Conservation (phyloP, 345 rosid genomes). For the Trapa incisa region DNA sequence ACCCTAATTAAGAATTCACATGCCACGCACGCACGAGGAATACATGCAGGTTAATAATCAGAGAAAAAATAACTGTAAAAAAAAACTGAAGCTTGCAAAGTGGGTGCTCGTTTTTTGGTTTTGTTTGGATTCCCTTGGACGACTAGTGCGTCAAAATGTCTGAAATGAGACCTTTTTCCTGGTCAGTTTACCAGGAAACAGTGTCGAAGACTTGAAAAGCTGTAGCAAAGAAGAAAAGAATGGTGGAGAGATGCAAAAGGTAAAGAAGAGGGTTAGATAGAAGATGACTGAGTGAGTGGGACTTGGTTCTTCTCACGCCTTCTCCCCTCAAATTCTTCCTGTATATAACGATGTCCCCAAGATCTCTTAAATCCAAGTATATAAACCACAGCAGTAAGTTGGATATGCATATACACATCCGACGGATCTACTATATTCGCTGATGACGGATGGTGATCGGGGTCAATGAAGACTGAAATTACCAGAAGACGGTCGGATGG, state of each 20-base stretch:
- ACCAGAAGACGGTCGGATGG: conserved; percentile 1
- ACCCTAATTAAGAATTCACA: conserved; percentile 15
- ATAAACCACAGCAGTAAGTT: neutral
- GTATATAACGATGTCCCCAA: too few species aligned
- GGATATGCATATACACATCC: neutral
- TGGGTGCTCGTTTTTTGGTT: neutral
- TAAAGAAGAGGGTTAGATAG: neutral
- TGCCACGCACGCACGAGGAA: neutral
- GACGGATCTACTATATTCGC: neutral
- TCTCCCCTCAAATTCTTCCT: neutral
- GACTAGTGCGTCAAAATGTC: neutral
- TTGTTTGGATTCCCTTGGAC: neutral
- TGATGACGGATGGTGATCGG: neutral
- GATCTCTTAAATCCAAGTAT: neutral
- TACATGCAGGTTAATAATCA: neutral
- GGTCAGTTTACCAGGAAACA: conserved; percentile 11
- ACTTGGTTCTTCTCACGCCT: neutral
- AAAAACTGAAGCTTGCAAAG: neutral
- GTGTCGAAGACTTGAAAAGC: conserved; percentile 5
- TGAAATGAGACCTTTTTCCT: neutral
- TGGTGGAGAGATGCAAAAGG: neutral
- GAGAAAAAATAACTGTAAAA: neutral
- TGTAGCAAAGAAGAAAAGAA: conserved; percentile 1
- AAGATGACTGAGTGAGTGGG: conserved; percentile 6
- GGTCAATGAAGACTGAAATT: neutral